Percentiles rank a stretch among this genome's conserved stretches.
Conservation (phyloP, 108 stramenopile genomes). For the Cyclotella baltica region DNA sequence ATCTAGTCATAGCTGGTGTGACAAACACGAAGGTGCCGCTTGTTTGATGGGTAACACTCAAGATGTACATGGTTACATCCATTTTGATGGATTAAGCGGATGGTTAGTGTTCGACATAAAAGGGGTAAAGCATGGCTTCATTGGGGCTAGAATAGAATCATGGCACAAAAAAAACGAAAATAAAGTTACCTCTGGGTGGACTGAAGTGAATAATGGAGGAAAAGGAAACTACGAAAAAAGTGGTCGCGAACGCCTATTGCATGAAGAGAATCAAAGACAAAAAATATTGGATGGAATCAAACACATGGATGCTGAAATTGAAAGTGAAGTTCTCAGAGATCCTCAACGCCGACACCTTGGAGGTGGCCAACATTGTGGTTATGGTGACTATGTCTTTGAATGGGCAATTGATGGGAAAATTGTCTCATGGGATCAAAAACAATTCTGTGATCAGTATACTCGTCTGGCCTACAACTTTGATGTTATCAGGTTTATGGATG, state of each 20-base stretch:
- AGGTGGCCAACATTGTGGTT: constrained; percentile 41
- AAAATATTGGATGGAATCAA: constrained; percentile 5
- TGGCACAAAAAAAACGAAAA: constrained; percentile 25
- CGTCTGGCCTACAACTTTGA: constrained; percentile 45
- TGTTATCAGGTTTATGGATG: constrained; percentile 44
- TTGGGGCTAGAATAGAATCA: constrained; percentile 47
- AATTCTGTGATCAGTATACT: constrained; percentile 48
- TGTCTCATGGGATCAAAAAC: constrained; percentile 27
- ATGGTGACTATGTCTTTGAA: constrained; percentile 36
- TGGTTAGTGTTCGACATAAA: constrained; percentile 48
- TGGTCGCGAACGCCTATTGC: constrained; percentile 23
- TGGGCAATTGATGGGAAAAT: constrained; percentile 39
- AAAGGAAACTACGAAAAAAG: constrained; percentile 43
- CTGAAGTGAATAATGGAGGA: constrained; percentile 45
- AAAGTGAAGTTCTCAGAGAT: constrained; percentile 30
- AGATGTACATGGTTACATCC: constrained; percentile 42
- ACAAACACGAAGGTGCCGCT: background rate
- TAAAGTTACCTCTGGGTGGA: constrained; percentile 33
- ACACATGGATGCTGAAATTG: constrained; percentile 32
- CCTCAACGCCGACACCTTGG: constrained; percentile 15
- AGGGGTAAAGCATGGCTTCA: constrained; percentile 43
- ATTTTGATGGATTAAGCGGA: constrained; percentile 40
- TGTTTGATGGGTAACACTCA: constrained; percentile 29
- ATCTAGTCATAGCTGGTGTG: constrained; percentile 41
- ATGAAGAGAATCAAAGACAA: constrained; percentile 21